These are phyloP conservation scores for Sporothrix brunneoviolacea DNA, from an alignment of 2,329 filamentous ascomycete genomes.

Conservation along the genomic window DNA sequence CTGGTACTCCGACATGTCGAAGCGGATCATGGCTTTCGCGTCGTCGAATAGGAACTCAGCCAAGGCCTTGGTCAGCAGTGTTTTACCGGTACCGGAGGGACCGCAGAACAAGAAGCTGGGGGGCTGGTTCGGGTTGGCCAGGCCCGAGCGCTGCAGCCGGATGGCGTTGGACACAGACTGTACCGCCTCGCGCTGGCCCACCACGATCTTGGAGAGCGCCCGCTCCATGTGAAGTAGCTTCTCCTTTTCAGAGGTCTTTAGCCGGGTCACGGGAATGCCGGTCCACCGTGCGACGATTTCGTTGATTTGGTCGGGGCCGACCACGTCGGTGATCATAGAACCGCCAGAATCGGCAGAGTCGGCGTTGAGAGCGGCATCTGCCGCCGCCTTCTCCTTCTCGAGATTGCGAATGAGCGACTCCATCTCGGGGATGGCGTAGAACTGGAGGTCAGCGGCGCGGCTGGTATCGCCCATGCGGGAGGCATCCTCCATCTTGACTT, in stretches of 20 bases:
- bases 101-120: slow-evolving; percentile 98
- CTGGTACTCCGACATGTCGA: slow-evolving; percentile 99
- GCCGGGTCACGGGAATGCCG: slow-evolving; percentile 91
- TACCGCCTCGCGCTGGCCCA: slow-evolving; percentile 93
- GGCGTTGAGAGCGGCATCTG: slow-evolving; percentile 63
- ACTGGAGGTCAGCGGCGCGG: slow-evolving; percentile 88
- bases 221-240: slow-evolving; percentile 98
- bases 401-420: slow-evolving; percentile 71
- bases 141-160: slow-evolving; percentile 85
- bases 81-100: slow-evolving; percentile 97
- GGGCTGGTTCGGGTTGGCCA: slow-evolving; percentile 92
- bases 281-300: slow-evolving; percentile 97
- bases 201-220: slow-evolving; percentile 72
- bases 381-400: slow-evolving; percentile 71
- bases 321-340: slow-evolving; percentile 82
- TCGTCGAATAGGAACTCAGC: slow-evolving; percentile 99
- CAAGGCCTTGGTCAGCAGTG: slow-evolving; percentile 89
- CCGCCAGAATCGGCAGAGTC: slow-evolving; percentile 52
- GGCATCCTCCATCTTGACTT: slow-evolving; percentile 90
- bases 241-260: slow-evolving; percentile 94
- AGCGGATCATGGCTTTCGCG: slow-evolving; percentile 93
- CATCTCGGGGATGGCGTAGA: slow-evolving; percentile 95
- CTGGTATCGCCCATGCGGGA: slow-evolving; percentile 77
- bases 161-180: slow-evolving; percentile 92
- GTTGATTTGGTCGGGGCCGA: slow-evolving; percentile 97